Conservation (phyloP, 2,329 filamentous ascomycete species). For the Coleophoma cylindrospora region DNA sequence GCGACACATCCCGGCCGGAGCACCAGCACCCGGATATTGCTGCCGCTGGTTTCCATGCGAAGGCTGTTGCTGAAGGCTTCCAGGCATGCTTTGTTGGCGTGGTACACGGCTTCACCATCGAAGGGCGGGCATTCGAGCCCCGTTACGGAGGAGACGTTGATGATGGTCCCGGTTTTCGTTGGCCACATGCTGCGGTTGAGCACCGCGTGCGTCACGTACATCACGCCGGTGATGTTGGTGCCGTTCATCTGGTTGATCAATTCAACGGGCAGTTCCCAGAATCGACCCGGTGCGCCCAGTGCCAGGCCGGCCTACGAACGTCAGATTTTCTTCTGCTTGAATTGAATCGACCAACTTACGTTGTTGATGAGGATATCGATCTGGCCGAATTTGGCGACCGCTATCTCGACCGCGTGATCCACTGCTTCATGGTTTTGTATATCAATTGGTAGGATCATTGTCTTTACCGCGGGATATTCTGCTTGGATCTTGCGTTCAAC, state of each 20-base stretch:
- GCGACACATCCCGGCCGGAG: constrained; percentile 41
- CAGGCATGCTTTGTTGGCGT: constrained; percentile 39
- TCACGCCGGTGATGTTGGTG: constrained; percentile 43
- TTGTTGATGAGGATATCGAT: constrained; percentile 62
- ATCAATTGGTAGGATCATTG: not conserved
- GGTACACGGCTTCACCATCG: constrained; percentile 42
- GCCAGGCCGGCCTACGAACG: not conserved
- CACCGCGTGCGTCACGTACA: constrained; percentile 38
- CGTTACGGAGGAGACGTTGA: constrained; percentile 43
- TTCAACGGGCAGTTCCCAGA: not conserved
- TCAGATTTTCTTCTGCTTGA: too few relatives aligned
- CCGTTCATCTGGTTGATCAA: constrained; percentile 30
- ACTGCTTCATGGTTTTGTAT: not conserved
- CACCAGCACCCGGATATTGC: constrained; percentile 40
- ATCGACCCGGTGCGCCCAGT: not conserved
- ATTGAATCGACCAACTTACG: too few relatives aligned
- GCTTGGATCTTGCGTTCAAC: not conserved
- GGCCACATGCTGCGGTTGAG: constrained; percentile 37
- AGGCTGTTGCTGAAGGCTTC: constrained; percentile 45
- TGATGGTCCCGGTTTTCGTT: constrained; percentile 35
- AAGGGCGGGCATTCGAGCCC: constrained; percentile 42
- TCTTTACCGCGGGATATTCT: not conserved
- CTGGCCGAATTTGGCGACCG: constrained; percentile 44
- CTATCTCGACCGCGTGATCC: constrained; percentile 24
- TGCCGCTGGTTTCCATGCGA: constrained; percentile 39